Evolutionary conservation across 768 basidiomycete genomes (phyloP).

Genomic region (Kwoniella bestiolae): DNA sequence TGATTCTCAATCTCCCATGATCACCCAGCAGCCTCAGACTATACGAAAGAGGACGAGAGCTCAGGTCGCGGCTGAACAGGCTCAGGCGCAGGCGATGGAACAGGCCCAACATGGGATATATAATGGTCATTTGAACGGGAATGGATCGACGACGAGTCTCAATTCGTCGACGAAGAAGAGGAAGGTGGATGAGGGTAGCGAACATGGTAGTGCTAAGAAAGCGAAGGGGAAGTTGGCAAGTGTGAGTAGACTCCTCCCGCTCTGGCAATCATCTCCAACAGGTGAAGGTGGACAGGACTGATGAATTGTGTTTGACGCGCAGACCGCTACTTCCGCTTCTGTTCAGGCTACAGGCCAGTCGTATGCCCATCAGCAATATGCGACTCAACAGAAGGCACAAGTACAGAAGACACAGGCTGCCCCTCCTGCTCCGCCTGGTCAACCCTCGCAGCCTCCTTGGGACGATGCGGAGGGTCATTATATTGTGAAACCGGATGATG

Average conservation of each 20-base stretch:
- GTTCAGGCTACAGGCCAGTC: conserved; percentile 22
- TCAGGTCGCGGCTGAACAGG: conserved; percentile 27
- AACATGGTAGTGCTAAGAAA: conserved; percentile 39
- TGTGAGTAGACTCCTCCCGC: conserved; percentile 8
- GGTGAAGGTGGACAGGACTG: no score
- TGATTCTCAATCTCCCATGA: conserved; percentile 37
- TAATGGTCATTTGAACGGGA: conserved; percentile 31
- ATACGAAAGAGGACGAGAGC: conserved; percentile 44
- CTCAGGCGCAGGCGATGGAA: conserved; percentile 15
- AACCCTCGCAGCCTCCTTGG: conserved; percentile 59
- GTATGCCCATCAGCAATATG: conserved; percentile 15
- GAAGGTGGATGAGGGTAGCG: conserved; percentile 43
- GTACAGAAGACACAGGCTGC: conserved; percentile 20
- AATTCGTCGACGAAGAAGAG: conserved; percentile 37
- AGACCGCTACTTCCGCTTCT: conserved; percentile 33
- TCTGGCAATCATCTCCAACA: background rate
- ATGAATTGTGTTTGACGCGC: background rate
- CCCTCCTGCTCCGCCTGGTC: conserved; percentile 60
- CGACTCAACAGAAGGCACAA: conserved; percentile 15
- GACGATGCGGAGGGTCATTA: conserved; percentile 99
- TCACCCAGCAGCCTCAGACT: conserved; percentile 32
- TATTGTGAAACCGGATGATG: conserved; percentile 88
- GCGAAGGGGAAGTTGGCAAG: conserved; percentile 28
- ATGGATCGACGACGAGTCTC: conserved; percentile 6
- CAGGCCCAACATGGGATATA: conserved; percentile 14